Base-by-base conservation (phyloP, 2,329 filamentous ascomycete species). In the Trichoderma polysporum region DNA sequence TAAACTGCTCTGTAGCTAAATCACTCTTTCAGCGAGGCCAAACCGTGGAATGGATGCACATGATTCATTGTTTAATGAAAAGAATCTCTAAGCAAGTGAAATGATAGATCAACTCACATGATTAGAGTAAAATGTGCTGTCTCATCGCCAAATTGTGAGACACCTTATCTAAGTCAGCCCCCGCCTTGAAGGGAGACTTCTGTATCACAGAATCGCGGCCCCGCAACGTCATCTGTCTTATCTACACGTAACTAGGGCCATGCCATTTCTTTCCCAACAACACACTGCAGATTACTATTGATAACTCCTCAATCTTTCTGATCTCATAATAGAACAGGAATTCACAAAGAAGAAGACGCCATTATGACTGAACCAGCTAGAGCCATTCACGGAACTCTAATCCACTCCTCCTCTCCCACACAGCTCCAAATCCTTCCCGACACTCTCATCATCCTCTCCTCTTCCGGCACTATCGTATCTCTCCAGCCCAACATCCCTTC, bases 371-470 rank as follows among this genome's bases (percentile, higher is more conserved):
- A 56, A 22, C 19, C 61, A 5, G 29, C 29, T 5, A 33, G 47
- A 45, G 61, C 61, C 52, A 35, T 82, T 58, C 75, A 82, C 68
- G 82, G 81, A 63, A 78, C 77, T 5, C 50, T 82, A 39, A 77
- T 83, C 59, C 81, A 84, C 68, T 81, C 80, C 3, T 71, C 72
- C 3, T 71, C 71, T 3, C 74, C 73, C 2, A 69, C 73, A 0
- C 68, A 76, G 10, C 69, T 83, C 3, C 71, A 77, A 49, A 76
- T 83, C 52, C 73, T 83, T 54, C 72, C 80, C 27, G 70, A 81
- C 58, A 73, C 79, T 7, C 67, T 81, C 31, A 64, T 84, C 41
- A 66, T 77, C 19, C 54, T 78, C 12, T 66, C 72, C 47, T 52
- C 71, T 17, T 27, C 65, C 12, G 74, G 76, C 19, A 56, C 61